Evolutionary conservation across 306 rosid genomes (phyloP).

Genomic region (Astragalus membranaceus): DNA sequence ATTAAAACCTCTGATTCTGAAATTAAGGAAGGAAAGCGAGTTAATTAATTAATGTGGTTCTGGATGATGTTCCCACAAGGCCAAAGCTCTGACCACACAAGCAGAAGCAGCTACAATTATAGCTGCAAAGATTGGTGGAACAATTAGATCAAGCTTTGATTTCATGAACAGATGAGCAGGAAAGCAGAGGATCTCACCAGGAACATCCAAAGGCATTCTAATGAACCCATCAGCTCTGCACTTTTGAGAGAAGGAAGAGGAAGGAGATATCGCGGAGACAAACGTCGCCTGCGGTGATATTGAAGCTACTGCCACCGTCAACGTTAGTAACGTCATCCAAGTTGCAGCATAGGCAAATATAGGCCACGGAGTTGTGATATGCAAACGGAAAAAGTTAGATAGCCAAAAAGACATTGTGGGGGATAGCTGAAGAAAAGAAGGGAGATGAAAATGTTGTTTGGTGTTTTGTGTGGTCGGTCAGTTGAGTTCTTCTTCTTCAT

Average conservation of each 20-base stretch:
- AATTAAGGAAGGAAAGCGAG: too few relatives aligned
- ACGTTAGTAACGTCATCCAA: slow-evolving; percentile 55
- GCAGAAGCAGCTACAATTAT: slow-evolving; percentile 68
- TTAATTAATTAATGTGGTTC: not conserved
- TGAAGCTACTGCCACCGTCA: slow-evolving; percentile 65
- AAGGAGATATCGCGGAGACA: slow-evolving; percentile 53
- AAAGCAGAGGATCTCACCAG: slow-evolving; percentile 63
- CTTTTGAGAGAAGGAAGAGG: slow-evolving; percentile 42
- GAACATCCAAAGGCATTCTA: slow-evolving; percentile 63
- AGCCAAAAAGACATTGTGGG: slow-evolving; percentile 39
- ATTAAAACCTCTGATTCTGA: too few relatives aligned
- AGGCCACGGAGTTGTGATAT: slow-evolving; percentile 44
- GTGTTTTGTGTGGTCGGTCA: not conserved
- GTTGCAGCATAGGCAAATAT: slow-evolving; percentile 50
- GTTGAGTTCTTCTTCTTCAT: not conserved
- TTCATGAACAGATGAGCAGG: slow-evolving; percentile 52
- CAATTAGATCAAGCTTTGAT: slow-evolving; percentile 56
- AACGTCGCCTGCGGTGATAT: slow-evolving; percentile 70
- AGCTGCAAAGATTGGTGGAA: slow-evolving; percentile 74
- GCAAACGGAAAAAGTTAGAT: slow-evolving; percentile 28
- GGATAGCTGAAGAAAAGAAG: not conserved
- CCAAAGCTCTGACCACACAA: slow-evolving; percentile 49
- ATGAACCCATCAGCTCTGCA: slow-evolving; percentile 35
- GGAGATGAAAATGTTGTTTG: not conserved
- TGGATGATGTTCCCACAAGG: slow-evolving; percentile 43